A percentile compares a stretch with the other conserved stretches of the same genome.
These are phyloP conservation scores for Pholiota molesta DNA, from an alignment of 768 basidiomycete species.

Conservation along the genomic window DNA sequence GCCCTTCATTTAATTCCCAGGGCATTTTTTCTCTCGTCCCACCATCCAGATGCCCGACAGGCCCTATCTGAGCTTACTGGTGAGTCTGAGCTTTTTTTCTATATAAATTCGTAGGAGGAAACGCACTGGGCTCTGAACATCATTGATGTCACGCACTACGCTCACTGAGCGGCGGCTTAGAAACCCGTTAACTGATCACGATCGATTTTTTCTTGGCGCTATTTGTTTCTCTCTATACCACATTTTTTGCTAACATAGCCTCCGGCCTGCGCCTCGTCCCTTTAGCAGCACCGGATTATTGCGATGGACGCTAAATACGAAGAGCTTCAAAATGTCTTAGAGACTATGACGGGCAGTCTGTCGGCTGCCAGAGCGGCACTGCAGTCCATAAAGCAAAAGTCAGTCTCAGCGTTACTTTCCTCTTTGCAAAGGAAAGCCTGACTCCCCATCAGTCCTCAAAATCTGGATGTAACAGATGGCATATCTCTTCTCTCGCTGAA, in stretches of 20 bases:
- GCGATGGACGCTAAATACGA: slow-evolving; percentile 26
- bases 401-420: slow-evolving; percentile 24
- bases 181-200: slow-evolving; percentile 52
- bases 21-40: slow-evolving; percentile 1
- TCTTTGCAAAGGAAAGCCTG: slow-evolving; percentile 3
- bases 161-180: slow-evolving; percentile 53
- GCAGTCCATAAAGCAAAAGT: slow-evolving; percentile 59
- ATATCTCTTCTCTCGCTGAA: slow-evolving; percentile 92
- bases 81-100: slow-evolving; percentile 11
- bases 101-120: slow-evolving; percentile 41
- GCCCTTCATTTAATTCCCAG: not conserved
- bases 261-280: not conserved
- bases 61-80: not conserved
- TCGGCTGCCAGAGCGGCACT: slow-evolving; percentile 60
- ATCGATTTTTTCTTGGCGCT: slow-evolving; percentile 18
- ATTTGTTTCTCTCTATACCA: slow-evolving; percentile 8
- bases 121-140: slow-evolving; percentile 63
- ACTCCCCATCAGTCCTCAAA: slow-evolving; percentile 26
- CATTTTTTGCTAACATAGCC: slow-evolving; percentile 9
- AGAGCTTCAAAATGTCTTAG: slow-evolving; percentile 36
- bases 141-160: slow-evolving; percentile 50
- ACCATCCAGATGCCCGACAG: not conserved
- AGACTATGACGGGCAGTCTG: slow-evolving; percentile 67
- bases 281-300: slow-evolving; percentile 5
- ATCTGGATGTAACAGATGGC: slow-evolving; percentile 66